These are phyloP conservation scores for Coemansia guatemalensis DNA, from an alignment of 192 early-diverging fungal genomes.

Conservation along the genomic window DNA sequence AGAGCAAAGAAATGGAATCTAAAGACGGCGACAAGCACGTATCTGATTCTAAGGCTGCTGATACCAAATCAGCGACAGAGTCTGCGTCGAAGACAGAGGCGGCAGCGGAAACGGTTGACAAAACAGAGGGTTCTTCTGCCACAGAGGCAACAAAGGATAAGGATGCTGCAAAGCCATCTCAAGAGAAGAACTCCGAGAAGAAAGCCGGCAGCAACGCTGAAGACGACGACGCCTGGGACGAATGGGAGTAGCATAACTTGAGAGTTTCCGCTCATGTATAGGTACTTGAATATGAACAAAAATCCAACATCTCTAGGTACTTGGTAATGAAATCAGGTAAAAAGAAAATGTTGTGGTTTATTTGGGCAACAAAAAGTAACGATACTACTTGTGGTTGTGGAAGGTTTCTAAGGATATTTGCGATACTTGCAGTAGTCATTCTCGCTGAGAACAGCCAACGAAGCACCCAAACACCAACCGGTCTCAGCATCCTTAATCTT, in stretches of 20 bases:
- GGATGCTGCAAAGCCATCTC: conserved; percentile 2
- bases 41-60: not conserved
- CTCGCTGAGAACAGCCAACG: conserved; percentile 78
- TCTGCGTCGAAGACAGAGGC: not conserved
- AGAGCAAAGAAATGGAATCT: not conserved
- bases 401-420: not conserved
- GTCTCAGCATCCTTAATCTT: conserved; percentile 93
- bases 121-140: not conserved
- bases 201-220: conserved; percentile 4
- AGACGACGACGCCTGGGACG: conserved; percentile 43
- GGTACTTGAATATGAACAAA: not conserved
- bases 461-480: conserved; percentile 95
- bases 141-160: conserved; percentile 7
- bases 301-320: not conserved
- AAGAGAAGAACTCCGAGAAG: conserved; percentile 3
- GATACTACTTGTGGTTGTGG: too few relatives aligned
- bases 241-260: conserved; percentile 40
- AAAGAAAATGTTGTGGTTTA: not conserved
- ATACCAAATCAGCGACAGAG: not conserved
- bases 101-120: not conserved
- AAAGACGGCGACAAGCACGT: not conserved
- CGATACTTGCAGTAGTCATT: conserved; percentile 31
- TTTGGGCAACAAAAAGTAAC: not conserved
- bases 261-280: not conserved
- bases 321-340: too few relatives aligned